Base-by-base conservation (phyloP, 768 basidiomycete genomes). In the Kwoniella pini region DNA sequence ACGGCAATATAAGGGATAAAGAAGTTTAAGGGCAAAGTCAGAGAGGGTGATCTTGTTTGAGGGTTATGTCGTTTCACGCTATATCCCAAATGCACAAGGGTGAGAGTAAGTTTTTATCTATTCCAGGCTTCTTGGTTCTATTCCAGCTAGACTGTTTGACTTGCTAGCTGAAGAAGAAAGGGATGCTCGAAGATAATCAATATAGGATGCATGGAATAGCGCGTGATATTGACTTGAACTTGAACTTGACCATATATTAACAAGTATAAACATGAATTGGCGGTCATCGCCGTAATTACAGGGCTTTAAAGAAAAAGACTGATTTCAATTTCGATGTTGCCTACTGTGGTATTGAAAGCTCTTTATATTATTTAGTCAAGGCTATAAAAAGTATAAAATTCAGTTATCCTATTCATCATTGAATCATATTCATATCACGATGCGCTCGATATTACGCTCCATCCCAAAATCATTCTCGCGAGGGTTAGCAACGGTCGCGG, bases 401-500 rank as follows among this genome's bases (percentile, higher is more conserved):
- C n/a, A n/a, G n/a, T n/a, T n/a, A n/a, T n/a, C n/a, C n/a, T n/a
- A n/a, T n/a, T n/a, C n/a, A n/a, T n/a, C n/a, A n/a, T n/a, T n/a
- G n/a, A n/a, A n/a, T n/a, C n/a, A n/a, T n/a, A n/a, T n/a, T 42
- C 11, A 42, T 6, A 21, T 26, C 10, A 61, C 60, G 21, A 63
- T 63, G 62, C 43, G 62, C 24, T 57, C 62, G 7, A 42, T 63
- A 22, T 15, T 50, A 17, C 62, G 62, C 17, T 30, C 40, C 12
- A 27, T 63, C 30, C 43, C 19, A 46, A 50, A 57, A 53, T 38
- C 57, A 13, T 38, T 28, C 12, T 45, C 24, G 6, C 49, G 70
- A 54, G 27, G 49, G 26, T 40, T 72, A 22, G 71, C 71, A 21
- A 69, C 71, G 4, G 55, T 56, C 1, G 52, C 54, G 12, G 65